phyloP scores from a whole-genome alignment of 179 eudicot species.

The Amaranthus tricolor region DNA sequence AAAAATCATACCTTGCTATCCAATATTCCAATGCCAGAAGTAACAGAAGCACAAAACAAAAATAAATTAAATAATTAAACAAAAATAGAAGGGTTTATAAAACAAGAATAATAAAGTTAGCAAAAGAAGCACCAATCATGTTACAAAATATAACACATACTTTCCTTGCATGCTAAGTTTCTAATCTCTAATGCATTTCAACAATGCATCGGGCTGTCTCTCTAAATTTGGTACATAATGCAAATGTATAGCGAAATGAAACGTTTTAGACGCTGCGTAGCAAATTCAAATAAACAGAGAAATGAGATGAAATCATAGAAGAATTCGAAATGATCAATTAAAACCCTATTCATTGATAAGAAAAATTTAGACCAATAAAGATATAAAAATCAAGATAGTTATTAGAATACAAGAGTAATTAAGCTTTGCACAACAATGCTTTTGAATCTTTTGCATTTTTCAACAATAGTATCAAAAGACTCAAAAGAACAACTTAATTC shows the following conservation, averaged over 20 bases:
- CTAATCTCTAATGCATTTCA: background rate
- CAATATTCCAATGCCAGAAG: slow-evolving; percentile 28
- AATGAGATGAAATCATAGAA: background rate
- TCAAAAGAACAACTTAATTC: slow-evolving; percentile 6
- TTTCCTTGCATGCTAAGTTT: slow-evolving; percentile 37
- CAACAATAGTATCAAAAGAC: slow-evolving; percentile 26
- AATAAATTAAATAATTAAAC: background rate
- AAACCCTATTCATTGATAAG: slow-evolving; percentile 25
- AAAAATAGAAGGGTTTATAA: background rate
- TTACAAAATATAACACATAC: background rate
- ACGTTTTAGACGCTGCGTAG: background rate
- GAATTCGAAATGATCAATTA: background rate
- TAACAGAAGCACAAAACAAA: slow-evolving; percentile 8
- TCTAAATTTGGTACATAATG: too few relatives aligned
- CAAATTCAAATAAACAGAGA: too few relatives aligned
- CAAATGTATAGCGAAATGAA: background rate
- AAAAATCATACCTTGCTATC: slow-evolving; percentile 26
- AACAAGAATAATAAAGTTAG: slow-evolving; percentile 1
- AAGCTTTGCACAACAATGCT: slow-evolving; percentile 10
- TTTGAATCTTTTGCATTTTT: slow-evolving; percentile 15
- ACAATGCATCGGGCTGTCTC: background rate
- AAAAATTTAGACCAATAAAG: slow-evolving; percentile 10
- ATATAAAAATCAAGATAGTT: slow-evolving; percentile 21
- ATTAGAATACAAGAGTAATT: slow-evolving; percentile 19
- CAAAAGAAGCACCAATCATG: background rate